Percentiles rank a stretch among this genome's conserved stretches.
These are phyloP conservation scores for Penicillium macrosclerotiorum DNA, from an alignment of 495 filamentous ascomycete genomes.

Conservation along the genomic window DNA sequence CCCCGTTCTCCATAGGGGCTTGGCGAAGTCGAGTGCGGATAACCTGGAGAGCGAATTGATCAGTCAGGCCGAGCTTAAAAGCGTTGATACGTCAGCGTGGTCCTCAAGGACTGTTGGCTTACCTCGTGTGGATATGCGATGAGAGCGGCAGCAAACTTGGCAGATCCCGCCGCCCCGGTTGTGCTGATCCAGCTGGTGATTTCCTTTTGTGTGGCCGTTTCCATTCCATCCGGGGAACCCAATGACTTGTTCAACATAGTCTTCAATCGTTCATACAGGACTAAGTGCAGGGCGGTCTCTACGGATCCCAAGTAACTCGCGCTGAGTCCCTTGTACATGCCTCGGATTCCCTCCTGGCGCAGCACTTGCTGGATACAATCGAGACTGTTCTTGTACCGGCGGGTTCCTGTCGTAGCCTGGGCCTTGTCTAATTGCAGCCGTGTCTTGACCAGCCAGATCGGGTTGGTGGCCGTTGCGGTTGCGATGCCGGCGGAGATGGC, in stretches of 20 bases:
- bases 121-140: conserved; percentile 89
- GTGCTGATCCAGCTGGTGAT: conserved; percentile 34
- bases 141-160: conserved; percentile 77
- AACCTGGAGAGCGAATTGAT: conserved; percentile 51
- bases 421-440: conserved; percentile 82
- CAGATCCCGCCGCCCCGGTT: conserved; percentile 73
- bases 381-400: conserved; percentile 76
- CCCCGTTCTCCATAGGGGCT: conserved; percentile 69
- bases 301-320: conserved; percentile 84
- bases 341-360: conserved; percentile 70
- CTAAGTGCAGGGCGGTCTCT: conserved; percentile 84
- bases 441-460: conserved; percentile 92
- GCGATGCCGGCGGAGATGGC: conserved; percentile 73
- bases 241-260: conserved; percentile 57
- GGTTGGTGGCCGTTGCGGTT: conserved; percentile 84
- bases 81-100: conserved; percentile 3
- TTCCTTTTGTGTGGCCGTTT: conserved; percentile 27
- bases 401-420: conserved; percentile 50
- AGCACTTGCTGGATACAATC: conserved; percentile 79
- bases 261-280: conserved; percentile 86
- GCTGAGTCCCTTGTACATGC: conserved; percentile 81
- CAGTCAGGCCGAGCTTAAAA: conserved; percentile 4
- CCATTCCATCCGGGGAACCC: conserved; percentile 26
- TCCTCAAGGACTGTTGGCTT: conserved; percentile 14
- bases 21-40: conserved; percentile 79